phyloP scores from a whole-genome alignment of 2,329 filamentous ascomycete genomes.

The Aspergillus pseudoglaucus region DNA sequence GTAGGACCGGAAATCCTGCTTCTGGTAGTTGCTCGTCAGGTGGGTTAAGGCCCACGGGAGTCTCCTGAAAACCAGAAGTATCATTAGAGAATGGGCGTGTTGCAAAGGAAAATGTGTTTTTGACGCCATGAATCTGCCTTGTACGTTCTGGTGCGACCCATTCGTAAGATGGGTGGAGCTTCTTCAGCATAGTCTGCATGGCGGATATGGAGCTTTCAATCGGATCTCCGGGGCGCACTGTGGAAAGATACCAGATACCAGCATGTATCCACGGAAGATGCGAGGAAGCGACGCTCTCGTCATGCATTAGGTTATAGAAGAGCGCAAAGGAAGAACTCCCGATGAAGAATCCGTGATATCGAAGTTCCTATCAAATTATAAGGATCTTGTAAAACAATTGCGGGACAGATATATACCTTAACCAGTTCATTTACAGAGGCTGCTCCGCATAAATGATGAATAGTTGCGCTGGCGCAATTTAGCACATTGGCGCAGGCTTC shows the following conservation, averaged over 20 bases:
- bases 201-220: slow-evolving; percentile 23
- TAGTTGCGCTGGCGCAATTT: slow-evolving; percentile 36
- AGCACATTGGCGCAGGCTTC: slow-evolving; percentile 40
- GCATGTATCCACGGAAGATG: slow-evolving; percentile 41
- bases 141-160: slow-evolving; percentile 11
- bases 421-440: slow-evolving; percentile 37
- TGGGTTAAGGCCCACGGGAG: background rate
- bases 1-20: slow-evolving; percentile 7
- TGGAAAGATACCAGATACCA: slow-evolving; percentile 29
- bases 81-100: background rate
- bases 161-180: slow-evolving; percentile 25
- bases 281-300: slow-evolving; percentile 27
- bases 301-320: slow-evolving; percentile 40
- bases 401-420: slow-evolving; percentile 21
- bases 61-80: background rate
- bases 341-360: slow-evolving; percentile 42
- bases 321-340: slow-evolving; percentile 38
- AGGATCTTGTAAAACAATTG: background rate
- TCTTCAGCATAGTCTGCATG: slow-evolving; percentile 27
- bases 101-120: background rate
- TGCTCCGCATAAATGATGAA: slow-evolving; percentile 37
- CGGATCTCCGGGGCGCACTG: slow-evolving; percentile 28
- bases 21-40: background rate
- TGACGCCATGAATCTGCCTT: background rate
- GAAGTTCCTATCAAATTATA: slow-evolving; percentile 30